Base-by-base conservation (phyloP, 257 asterid species). In the Mentha longifolia region DNA sequence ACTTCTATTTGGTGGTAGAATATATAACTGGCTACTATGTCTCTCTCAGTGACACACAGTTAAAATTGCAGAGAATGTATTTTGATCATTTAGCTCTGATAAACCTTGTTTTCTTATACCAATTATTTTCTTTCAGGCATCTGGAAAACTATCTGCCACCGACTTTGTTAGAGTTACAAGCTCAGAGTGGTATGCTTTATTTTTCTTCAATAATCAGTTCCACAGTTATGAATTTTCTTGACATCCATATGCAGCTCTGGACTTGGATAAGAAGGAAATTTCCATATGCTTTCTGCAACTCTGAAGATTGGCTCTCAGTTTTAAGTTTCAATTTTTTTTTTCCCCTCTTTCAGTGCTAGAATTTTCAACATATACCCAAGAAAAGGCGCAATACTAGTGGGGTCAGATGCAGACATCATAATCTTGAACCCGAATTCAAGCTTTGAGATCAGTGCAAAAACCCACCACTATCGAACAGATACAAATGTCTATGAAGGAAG, bases 331-430 rank as follows among this genome's bases (percentile, higher is more conserved):
- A 63, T 65, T 65, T 70, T 28, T 46, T 2, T 66, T 67, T 55
- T 13, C 3, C 31, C 3, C 31, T 28, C 3, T 15, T 76, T n/a
- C 89, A 95, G 99, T 82, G 99, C 98, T 66, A 85, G 76, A 73
- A 82, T 87, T 70, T 95, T 92, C 92, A 95, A 95, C 82, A 85
- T 95, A 64, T 95, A 89, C 81, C 99, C 99, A 35, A 89, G 87
- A 66, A 91, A 95, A 80, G 98, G 99, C 5, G 99, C 99, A 30
- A 84, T 95, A 72, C 85, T 89, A 59, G 85, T 85, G 15, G 97
- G 99, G 17, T 94, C 97, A 35, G 99, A 92, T 77, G 99, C 99
- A 14, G 99, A 95, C 69, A 78, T 95, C 67, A 95, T 95, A 76
- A 83, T 95, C 79, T 76, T 95, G 43, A 91, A 91, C 79, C 98